Conservation (phyloP, 139 green algal genomes). For the Haematococcus lacustris region DNA sequence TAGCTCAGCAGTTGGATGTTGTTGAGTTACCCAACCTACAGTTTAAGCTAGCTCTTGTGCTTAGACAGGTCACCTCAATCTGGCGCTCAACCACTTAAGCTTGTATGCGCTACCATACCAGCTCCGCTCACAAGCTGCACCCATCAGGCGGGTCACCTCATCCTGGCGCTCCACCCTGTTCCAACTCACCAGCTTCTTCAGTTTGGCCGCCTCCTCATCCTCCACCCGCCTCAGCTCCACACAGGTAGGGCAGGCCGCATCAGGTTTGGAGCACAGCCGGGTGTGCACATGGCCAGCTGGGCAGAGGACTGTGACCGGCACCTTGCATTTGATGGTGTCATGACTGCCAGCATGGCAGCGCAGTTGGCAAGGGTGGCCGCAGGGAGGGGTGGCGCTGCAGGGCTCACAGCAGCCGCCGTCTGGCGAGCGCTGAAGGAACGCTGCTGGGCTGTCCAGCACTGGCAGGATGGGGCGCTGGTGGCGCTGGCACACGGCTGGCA, state of each 20-base stretch:
- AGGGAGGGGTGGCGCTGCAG: conserved; percentile 37
- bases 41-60: too few species aligned
- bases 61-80: too few species aligned
- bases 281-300: conserved; percentile 20
- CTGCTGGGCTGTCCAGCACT: conserved; percentile 8
- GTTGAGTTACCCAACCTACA: background rate
- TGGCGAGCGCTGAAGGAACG: conserved; percentile 25
- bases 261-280: conserved; percentile 3
- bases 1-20: background rate
- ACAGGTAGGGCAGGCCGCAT: background rate
- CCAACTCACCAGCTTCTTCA: conserved; percentile 14
- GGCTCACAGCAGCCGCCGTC: conserved; percentile 50
- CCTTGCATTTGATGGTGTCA: conserved; percentile 20
- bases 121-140: background rate
- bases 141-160: too few species aligned
- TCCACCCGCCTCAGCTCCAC: conserved; percentile 16
- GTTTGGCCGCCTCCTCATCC: conserved; percentile 5
- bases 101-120: too few species aligned
- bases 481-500: conserved; percentile 45
- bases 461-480: conserved; percentile 19
- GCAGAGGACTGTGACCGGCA: conserved; percentile 28
- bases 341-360: conserved; percentile 36
- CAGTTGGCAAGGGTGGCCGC: conserved; percentile 49
- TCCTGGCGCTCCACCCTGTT: background rate
- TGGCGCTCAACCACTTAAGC: background rate